Percentiles rank a stretch among this genome's conserved stretches.
Evolutionary conservation across 345 rosid species (phyloP).

Genomic region (Clarkia xantiana): DNA sequence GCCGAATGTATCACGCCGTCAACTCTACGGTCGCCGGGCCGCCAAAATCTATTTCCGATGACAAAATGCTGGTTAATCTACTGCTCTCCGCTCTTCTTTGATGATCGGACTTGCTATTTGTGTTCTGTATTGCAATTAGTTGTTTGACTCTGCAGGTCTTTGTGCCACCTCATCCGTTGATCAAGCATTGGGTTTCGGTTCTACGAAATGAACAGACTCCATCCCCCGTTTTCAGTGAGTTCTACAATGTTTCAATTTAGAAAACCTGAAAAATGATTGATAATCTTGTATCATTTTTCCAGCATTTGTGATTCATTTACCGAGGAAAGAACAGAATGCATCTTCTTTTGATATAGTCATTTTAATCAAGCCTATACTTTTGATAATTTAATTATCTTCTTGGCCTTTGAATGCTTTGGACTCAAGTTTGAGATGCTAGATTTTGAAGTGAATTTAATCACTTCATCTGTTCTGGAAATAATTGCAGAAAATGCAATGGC

Average conservation of each 20-base stretch:
- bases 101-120: too few species aligned
- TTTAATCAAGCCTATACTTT: too few species aligned
- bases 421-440: not conserved
- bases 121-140: not conserved
- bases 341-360: too few species aligned
- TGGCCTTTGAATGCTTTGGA: too few species aligned
- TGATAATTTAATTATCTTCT: too few species aligned
- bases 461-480: constrained; percentile 1
- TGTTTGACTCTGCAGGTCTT: constrained; percentile 28
- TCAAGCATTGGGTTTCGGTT: constrained; percentile 92
- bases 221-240: constrained; percentile 66
- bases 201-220: constrained; percentile 79
- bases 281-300: too few species aligned
- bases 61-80: constrained; percentile 66
- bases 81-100: too few species aligned
- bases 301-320: too few species aligned
- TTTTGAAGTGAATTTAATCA: not conserved
- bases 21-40: constrained; percentile 44
- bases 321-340: too few species aligned
- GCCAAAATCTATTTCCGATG: constrained; percentile 35
- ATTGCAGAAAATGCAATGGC: constrained; percentile 70
- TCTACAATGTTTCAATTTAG: not conserved
- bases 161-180: constrained; percentile 89
- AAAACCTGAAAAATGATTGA: too few species aligned
- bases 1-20: constrained; percentile 25